Evolutionary conservation across 352 stramenopile genomes (phyloP).

Genomic region (Phytophthora lateralis): DNA sequence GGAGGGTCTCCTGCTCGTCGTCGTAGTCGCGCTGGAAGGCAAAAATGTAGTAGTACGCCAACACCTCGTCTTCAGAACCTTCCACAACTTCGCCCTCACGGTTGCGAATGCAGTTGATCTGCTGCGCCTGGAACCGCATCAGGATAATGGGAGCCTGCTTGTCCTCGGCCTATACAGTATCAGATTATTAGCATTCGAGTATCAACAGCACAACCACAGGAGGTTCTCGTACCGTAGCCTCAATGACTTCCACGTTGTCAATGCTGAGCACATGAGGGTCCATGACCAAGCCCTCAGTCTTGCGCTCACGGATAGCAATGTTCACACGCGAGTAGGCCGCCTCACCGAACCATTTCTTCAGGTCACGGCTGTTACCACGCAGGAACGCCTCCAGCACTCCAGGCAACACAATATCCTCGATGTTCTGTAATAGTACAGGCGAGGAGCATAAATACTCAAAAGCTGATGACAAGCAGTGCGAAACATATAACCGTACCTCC

Average conservation of each 20-base stretch:
- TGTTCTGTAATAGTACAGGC: conserved; percentile 46
- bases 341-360: conserved; percentile 97
- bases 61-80: conserved; percentile 96
- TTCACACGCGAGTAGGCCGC: conserved; percentile 95
- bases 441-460: conserved; percentile 6
- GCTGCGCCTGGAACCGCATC: conserved; percentile 97
- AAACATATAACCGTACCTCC: conserved; percentile 39
- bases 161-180: conserved; percentile 68
- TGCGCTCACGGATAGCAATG: conserved; percentile 93
- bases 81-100: conserved; percentile 96
- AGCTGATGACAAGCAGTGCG: conserved; percentile 1
- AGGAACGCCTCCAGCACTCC: conserved; percentile 96
- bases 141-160: conserved; percentile 95
- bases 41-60: conserved; percentile 98
- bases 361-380: conserved; percentile 92
- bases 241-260: conserved; percentile 97
- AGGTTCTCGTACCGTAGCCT: conserved; percentile 69
- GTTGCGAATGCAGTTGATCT: conserved; percentile 99
- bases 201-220: background rate
- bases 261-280: conserved; percentile 97
- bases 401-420: conserved; percentile 94
- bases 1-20: conserved; percentile 88
- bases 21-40: conserved; percentile 98
- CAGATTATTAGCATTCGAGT: conserved; percentile 17
- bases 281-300: conserved; percentile 93